phyloP scores from a whole-genome alignment of 192 early-diverging fungal genomes.

The Pilaira anomala region DNA sequence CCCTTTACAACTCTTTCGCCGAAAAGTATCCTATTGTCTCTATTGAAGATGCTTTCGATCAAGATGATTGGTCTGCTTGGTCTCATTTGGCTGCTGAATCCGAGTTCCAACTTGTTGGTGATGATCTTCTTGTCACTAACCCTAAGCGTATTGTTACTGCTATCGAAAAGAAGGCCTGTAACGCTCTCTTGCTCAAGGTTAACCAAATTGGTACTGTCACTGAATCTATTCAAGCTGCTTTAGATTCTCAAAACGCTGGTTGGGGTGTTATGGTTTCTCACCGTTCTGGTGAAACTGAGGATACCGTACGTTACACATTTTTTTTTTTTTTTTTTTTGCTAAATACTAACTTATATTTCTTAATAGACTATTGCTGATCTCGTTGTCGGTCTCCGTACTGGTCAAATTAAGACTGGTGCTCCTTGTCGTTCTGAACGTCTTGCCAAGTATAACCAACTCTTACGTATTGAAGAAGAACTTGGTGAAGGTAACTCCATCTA shows the following conservation, averaged over 20 bases:
- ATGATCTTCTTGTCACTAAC: conserved; percentile 98
- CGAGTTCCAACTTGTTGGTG: conserved; percentile 63
- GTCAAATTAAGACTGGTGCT: conserved; percentile 99
- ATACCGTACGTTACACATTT: conserved; percentile 48
- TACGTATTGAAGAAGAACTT: conserved; percentile 96
- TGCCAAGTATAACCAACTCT: conserved; percentile 98
- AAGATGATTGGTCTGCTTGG: conserved; percentile 96
- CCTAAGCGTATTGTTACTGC: conserved; percentile 85
- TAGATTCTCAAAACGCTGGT: conserved; percentile 74
- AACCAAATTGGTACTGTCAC: conserved; percentile 98
- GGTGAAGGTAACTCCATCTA: conserved; percentile 82
- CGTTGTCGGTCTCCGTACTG: conserved; percentile 90
- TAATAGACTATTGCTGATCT: conserved; percentile 83
- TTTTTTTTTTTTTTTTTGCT: too few relatives aligned
- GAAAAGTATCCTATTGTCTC: conserved; percentile 88
- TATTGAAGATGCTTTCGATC: conserved; percentile 99
- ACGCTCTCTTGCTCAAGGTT: conserved; percentile 93
- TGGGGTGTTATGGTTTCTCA: conserved; percentile 99
- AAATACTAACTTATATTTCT: too few relatives aligned
- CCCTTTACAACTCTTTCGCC: conserved; percentile 81
- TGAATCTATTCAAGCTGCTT: conserved; percentile 87
- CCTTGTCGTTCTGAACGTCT: conserved; percentile 96
- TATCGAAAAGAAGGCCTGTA: conserved; percentile 91
- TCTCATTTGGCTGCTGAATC: conserved; percentile 59
- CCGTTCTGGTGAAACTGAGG: conserved; percentile 98